Base-by-base conservation (phyloP, 2,329 filamentous ascomycete species). In the Leptographium radiaticola region DNA sequence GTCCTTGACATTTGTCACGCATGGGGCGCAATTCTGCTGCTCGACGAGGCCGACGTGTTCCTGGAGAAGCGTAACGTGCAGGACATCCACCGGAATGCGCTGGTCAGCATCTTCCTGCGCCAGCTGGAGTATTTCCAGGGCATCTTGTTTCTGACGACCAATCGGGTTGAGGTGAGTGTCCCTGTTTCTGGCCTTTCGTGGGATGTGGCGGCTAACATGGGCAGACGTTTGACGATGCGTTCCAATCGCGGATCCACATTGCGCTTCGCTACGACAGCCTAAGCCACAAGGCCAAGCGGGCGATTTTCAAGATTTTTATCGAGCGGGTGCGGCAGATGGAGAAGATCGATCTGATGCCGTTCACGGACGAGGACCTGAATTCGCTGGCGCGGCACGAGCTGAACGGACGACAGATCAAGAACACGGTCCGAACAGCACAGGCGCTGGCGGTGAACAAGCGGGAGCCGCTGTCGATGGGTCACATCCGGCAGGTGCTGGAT, bases 91-190 rank as follows among this genome's bases (percentile, higher is more conserved):
- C 67, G 73, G 16, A 78, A 78, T 60, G 73, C 71, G 49, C 65
- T 77, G 4, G 71, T 75, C 52, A 87, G 83, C 65, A 88, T 95
- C 62, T 95, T 95, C 73, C 72, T 95, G 2, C 82, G 89, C 0
- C 75, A 91, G 54, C 74, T 95, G 0, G 90, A 96, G 67, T 95
- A 95, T 66, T 95, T 94, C 70, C 87, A 94, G 64, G 89, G 89
- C 4, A 94, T 95, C 52, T 67, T 95, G 6, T 94, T 95, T 71
- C 69, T 95, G 31, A 95, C 89, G 0, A 95, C 89, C 2, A 95
- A 95, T 65, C 81, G 89, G 1, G 87, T 94, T 1, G 80, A 86
- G 70, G 75, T 75, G 63, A 51, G 67, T 66, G 15, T 20, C 13
- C 20, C 11, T 7, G 12, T 7, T 18, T 8, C 6, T 3, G 11